These are phyloP conservation scores for Achaetomiella virescens DNA, from an alignment of 495 filamentous ascomycete genomes.

Conservation along the genomic window DNA sequence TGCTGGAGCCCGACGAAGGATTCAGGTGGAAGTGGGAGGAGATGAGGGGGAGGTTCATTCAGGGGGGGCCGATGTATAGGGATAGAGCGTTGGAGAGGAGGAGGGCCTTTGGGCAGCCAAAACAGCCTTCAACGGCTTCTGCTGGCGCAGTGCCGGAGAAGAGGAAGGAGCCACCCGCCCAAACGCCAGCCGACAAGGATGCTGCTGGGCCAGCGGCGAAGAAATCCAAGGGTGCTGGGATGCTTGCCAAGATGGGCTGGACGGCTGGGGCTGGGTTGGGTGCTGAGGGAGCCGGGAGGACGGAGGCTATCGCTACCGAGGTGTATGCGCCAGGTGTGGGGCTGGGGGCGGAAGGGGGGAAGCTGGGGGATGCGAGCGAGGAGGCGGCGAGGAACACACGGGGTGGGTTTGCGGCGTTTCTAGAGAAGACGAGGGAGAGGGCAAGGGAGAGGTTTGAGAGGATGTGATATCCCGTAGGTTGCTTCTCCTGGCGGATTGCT, in stretches of 20 bases:
- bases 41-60: slow-evolving; percentile 12
- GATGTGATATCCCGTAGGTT: slow-evolving; percentile 37
- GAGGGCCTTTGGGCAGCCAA: slow-evolving; percentile 64
- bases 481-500: too few relatives aligned
- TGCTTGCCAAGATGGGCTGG: slow-evolving; percentile 92
- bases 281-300: slow-evolving; percentile 69
- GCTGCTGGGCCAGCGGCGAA: slow-evolving; percentile 21
- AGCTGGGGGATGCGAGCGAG: slow-evolving; percentile 75
- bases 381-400: slow-evolving; percentile 70
- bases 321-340: slow-evolving; percentile 81
- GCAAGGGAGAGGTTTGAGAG: slow-evolving; percentile 73
- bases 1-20: slow-evolving; percentile 24
- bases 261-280: slow-evolving; percentile 73
- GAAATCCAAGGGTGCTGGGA: slow-evolving; percentile 74
- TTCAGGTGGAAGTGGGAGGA: slow-evolving; percentile 29
- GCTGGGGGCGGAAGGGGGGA: slow-evolving; percentile 75
- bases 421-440: slow-evolving; percentile 70
- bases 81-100: slow-evolving; percentile 80
- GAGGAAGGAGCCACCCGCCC: slow-evolving; percentile 21
- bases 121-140: slow-evolving; percentile 27
- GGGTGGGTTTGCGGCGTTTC: slow-evolving; percentile 63
- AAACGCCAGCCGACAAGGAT: neutral
- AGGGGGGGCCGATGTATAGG: slow-evolving; percentile 54
- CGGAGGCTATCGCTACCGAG: slow-evolving; percentile 68
- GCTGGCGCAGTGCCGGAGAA: slow-evolving; percentile 16